Conservation (phyloP, 163 green algal genomes). For the Chlorella variabilis region DNA sequence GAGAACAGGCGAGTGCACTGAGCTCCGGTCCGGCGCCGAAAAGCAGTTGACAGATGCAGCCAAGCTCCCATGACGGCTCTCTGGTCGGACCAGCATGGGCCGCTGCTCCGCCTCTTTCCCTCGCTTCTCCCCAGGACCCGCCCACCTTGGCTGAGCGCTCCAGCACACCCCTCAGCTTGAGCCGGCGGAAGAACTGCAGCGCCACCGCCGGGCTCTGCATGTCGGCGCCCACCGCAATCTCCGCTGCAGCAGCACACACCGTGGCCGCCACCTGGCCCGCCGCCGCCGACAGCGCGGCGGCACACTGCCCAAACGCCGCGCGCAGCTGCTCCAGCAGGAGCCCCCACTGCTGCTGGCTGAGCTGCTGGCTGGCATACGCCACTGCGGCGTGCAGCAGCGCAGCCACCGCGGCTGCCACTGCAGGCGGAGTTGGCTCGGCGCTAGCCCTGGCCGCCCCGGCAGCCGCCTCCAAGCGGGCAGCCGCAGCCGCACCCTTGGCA, state of each 20-base stretch:
- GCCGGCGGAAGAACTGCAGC: conserved; percentile 37
- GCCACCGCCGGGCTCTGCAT: conserved; percentile 22
- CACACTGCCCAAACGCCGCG: background rate
- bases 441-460: background rate
- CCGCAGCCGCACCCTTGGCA: background rate
- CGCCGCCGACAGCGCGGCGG: conserved; percentile 1
- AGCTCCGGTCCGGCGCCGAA: too few relatives aligned
- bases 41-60: too few relatives aligned
- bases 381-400: conserved; percentile 7
- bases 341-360: conserved; percentile 13
- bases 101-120: too few relatives aligned
- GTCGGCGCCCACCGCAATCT: conserved; percentile 12
- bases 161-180: conserved; percentile 34
- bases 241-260: conserved; percentile 7
- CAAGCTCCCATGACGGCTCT: too few relatives aligned
- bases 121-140: too few relatives aligned
- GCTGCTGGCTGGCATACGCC: conserved; percentile 19
- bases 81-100: too few relatives aligned
- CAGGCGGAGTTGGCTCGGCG: background rate
- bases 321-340: conserved; percentile 21
- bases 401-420: background rate
- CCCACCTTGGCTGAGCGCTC: conserved; percentile 31
- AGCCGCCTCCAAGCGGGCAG: background rate
- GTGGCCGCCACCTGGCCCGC: background rate
- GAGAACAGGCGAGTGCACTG: too few relatives aligned